These are phyloP conservation scores for Lasiosphaeria hispida DNA, from an alignment of 495 filamentous ascomycete species.

Conservation along the genomic window DNA sequence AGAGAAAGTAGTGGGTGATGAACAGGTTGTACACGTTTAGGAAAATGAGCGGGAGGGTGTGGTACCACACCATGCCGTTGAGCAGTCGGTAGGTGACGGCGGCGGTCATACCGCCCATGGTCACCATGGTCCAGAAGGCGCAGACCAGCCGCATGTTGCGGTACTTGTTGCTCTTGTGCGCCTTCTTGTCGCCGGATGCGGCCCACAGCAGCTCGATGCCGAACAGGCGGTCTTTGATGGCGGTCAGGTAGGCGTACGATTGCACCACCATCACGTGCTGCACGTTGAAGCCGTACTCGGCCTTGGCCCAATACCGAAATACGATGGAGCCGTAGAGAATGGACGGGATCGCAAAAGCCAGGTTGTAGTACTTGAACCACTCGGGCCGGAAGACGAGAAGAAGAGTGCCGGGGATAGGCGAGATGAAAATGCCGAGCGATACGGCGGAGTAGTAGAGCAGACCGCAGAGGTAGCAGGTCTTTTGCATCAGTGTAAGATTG, in stretches of 20 bases:
- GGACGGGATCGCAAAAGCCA: constrained; percentile 34
- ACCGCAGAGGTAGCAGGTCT: constrained; percentile 34
- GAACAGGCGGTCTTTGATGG: constrained; percentile 34
- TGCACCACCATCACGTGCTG: constrained; percentile 37
- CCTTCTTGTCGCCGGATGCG: constrained; percentile 35
- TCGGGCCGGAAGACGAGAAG: constrained; percentile 29
- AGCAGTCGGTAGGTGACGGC: constrained; percentile 26
- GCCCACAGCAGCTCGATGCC: constrained; percentile 35
- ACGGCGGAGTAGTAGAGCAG: constrained; percentile 37
- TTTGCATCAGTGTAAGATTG: constrained; percentile 32
- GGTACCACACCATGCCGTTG: constrained; percentile 25
- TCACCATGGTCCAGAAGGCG: constrained; percentile 27
- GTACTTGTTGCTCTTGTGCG: constrained; percentile 35
- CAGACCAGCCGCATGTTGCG: constrained; percentile 34
- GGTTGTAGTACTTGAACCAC: constrained; percentile 38
- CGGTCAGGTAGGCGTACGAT: constrained; percentile 35
- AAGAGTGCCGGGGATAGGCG: constrained; percentile 31
- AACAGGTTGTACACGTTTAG: constrained; percentile 32
- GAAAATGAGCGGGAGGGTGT: constrained; percentile 30
- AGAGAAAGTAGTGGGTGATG: constrained; percentile 30
- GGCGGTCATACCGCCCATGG: constrained; percentile 23
- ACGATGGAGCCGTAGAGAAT: constrained; percentile 31
- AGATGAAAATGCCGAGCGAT: constrained; percentile 35
- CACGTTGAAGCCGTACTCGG: constrained; percentile 35
- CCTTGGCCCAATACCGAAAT: constrained; percentile 32